Evolutionary conservation across 257 asterid genomes (phyloP).

Genomic region (Ajuga chamaepitys): DNA sequence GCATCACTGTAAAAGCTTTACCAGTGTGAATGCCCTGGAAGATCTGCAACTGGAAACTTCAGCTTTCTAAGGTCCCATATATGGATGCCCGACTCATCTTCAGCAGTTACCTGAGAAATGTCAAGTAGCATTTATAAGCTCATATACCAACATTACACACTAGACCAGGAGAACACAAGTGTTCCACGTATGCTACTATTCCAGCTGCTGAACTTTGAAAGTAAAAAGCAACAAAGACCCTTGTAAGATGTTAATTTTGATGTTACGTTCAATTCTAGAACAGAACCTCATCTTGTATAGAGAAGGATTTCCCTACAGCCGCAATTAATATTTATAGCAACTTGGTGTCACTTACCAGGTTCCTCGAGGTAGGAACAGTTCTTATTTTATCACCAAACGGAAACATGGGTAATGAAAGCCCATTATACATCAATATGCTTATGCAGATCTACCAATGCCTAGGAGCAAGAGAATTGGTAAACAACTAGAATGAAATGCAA

Average conservation of each 20-base stretch:
- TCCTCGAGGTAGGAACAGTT: not conserved
- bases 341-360: not conserved
- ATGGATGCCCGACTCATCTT: conserved; percentile 90
- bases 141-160: conserved; percentile 3
- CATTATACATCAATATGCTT: not conserved
- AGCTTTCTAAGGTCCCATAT: conserved; percentile 88
- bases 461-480: conserved; percentile 1
- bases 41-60: conserved; percentile 68
- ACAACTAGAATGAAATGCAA: not conserved
- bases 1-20: conserved; percentile 21
- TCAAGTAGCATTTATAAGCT: conserved; percentile 5
- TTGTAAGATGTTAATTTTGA: not conserved
- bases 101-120: conserved; percentile 81
- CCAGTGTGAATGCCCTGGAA: conserved; percentile 99
- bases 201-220: conserved; percentile 10
- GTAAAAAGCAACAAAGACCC: not conserved
- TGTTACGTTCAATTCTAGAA: not conserved
- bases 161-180: not conserved
- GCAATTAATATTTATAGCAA: not conserved
- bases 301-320: not conserved
- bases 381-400: not conserved
- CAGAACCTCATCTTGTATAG: not conserved
- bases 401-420: not conserved
- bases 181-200: not conserved
- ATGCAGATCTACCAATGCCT: not conserved